Conservation (phyloP, 768 basidiomycete genomes). For the Crassisporium funariophilum region DNA sequence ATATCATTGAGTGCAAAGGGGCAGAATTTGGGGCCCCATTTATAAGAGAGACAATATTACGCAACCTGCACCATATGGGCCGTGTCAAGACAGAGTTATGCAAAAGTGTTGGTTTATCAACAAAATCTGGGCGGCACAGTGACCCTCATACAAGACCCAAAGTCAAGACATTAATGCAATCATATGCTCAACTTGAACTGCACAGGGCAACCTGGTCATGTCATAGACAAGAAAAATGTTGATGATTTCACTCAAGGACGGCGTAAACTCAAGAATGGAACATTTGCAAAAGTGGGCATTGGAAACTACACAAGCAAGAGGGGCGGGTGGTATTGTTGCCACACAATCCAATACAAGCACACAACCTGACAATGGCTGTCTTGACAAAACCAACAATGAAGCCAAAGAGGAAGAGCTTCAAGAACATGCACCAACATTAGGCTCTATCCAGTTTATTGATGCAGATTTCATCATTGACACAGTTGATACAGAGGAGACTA, state of each 20-base stretch:
- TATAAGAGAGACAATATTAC: slow-evolving; percentile 24
- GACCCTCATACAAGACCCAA: slow-evolving; percentile 20
- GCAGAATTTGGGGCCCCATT: slow-evolving; percentile 22
- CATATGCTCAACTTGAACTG: slow-evolving; percentile 16
- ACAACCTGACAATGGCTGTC: not conserved
- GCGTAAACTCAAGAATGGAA: slow-evolving; percentile 7
- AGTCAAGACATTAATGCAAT: slow-evolving; percentile 15
- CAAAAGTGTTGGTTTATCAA: slow-evolving; percentile 15
- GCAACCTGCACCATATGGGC: slow-evolving; percentile 27
- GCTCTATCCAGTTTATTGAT: not conserved
- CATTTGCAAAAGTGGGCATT: slow-evolving; percentile 1
- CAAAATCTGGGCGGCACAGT: slow-evolving; percentile 20
- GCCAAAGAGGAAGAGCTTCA: not conserved
- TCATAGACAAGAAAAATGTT: slow-evolving; percentile 8
- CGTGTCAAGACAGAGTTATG: slow-evolving; percentile 26
- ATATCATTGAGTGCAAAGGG: slow-evolving; percentile 21
- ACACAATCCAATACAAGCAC: not conserved
- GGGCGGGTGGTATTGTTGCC: not conserved
- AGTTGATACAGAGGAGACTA: not conserved
- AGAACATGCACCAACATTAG: not conserved
- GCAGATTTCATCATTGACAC: not conserved
- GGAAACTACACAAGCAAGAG: not conserved
- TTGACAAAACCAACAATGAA: not conserved
- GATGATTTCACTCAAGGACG: slow-evolving; percentile 16
- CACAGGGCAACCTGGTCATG: slow-evolving; percentile 20